These are phyloP conservation scores for Diaporthe sp. DNA, from an alignment of 2,329 filamentous ascomycete genomes.

Conservation along the genomic window DNA sequence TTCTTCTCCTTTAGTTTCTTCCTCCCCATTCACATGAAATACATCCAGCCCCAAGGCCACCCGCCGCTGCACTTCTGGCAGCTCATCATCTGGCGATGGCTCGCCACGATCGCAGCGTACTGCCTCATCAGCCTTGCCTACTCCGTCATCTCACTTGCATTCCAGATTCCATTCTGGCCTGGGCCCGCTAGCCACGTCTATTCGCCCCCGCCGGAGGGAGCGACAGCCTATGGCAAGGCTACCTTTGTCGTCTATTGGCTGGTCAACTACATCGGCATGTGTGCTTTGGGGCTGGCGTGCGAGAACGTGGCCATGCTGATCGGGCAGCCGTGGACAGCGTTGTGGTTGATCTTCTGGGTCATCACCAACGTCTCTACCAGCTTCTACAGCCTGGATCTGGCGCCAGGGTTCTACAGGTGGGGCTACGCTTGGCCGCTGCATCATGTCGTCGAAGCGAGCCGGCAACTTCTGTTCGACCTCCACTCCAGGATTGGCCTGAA, in stretches of 20 bases:
- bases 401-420: slow-evolving; percentile 71
- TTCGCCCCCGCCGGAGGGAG: slow-evolving; percentile 59
- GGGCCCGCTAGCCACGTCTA: slow-evolving; percentile 56
- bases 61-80: slow-evolving; percentile 71
- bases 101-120: slow-evolving; percentile 69
- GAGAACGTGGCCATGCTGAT: slow-evolving; percentile 76
- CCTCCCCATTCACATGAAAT: slow-evolving; percentile 72
- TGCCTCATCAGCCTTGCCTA: slow-evolving; percentile 74
- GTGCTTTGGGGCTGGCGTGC: slow-evolving; percentile 71
- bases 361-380: slow-evolving; percentile 73
- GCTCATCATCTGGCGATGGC: slow-evolving; percentile 70
- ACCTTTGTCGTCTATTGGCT: slow-evolving; percentile 75
- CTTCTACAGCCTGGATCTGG: slow-evolving; percentile 72
- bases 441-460: slow-evolving; percentile 70
- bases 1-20: slow-evolving; percentile 78
- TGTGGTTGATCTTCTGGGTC: slow-evolving; percentile 78
- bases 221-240: slow-evolving; percentile 68
- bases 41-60: slow-evolving; percentile 66
- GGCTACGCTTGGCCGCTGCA: slow-evolving; percentile 75
- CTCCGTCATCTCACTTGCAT: slow-evolving; percentile 73
- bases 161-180: slow-evolving; percentile 72
- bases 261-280: slow-evolving; percentile 74
- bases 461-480: slow-evolving; percentile 72
- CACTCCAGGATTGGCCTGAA: slow-evolving; percentile 71
- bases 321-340: slow-evolving; percentile 69